Base-by-base conservation (phyloP, 2,329 filamentous ascomycete species). In the Orbilia oligospora region DNA sequence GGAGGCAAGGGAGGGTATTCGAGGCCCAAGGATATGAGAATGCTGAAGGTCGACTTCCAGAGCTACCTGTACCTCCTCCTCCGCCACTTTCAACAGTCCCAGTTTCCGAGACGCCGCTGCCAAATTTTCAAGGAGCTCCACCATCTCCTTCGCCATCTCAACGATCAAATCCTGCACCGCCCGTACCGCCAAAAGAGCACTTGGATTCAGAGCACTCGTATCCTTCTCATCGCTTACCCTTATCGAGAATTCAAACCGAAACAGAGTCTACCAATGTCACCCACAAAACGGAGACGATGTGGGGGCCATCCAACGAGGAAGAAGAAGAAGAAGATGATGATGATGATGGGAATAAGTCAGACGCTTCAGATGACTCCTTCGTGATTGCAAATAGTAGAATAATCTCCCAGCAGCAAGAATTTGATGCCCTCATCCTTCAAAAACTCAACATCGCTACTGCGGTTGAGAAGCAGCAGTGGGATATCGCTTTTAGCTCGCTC, bases 291-390 rank as follows among this genome's bases (percentile, higher is more conserved):
- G n/a, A 38, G 22, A 20, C 53, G 30, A 16, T 22, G 3, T 3
- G 10, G 3, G n/a, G 12, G 0, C 1, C 9, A 22, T 27, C 22
- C 3, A 16, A 24, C 3, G 33, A 44, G 16, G n/a, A 70, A 5
- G 38, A n/a, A n/a, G n/a, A n/a, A n/a, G n/a, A n/a, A n/a, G n/a
- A n/a, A n/a, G n/a, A n/a, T n/a, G n/a, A n/a, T n/a, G n/a, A 61
- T 16, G 41, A 44, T 14, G 36, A 56, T 5, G 51, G 27, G 5
- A 41, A 58, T 22, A 16, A 18, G 1, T 70, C 66, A 30, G 53
- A 58, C n/a, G 66, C 22, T 18, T 70, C 53, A 9, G 66, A 70
- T 14, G 66, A 70, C 44, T 61, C 66, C 10, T 69, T 49, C 5
- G 14, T 69, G 9, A 38, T 33, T 14, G 49, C 33, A 10, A 56